Evolutionary conservation across 2,329 filamentous ascomycete genomes (phyloP).

Genomic region (Cryoendolithus antarcticus): DNA sequence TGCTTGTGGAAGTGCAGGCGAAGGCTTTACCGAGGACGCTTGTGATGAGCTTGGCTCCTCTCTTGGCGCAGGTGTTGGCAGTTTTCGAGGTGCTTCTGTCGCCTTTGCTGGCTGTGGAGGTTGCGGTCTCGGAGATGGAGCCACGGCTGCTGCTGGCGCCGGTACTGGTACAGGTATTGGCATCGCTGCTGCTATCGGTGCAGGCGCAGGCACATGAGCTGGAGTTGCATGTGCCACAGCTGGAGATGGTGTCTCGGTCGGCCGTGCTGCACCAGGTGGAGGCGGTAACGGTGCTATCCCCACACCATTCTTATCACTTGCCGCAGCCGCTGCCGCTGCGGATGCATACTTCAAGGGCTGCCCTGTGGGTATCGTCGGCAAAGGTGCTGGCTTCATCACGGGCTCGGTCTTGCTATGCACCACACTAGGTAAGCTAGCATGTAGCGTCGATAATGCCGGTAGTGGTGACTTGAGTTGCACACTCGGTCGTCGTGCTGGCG

Average conservation of each 20-base stretch:
- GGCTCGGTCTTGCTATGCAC: slow-evolving; percentile 45
- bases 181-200: slow-evolving; percentile 7
- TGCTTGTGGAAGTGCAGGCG: slow-evolving; percentile 27
- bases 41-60: slow-evolving; percentile 16
- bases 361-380: slow-evolving; percentile 72
- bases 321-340: slow-evolving; percentile 83
- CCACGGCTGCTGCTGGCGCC: slow-evolving; percentile 32
- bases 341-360: slow-evolving; percentile 95
- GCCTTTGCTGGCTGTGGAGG: slow-evolving; percentile 14
- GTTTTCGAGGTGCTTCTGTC: slow-evolving; percentile 16
- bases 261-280: slow-evolving; percentile 54
- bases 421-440: slow-evolving; percentile 54
- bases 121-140: slow-evolving; percentile 21
- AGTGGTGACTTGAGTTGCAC: slow-evolving; percentile 86
- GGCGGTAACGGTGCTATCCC: slow-evolving; percentile 90
- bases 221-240: slow-evolving; percentile 27
- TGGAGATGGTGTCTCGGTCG: slow-evolving; percentile 48
- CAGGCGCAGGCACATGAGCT: slow-evolving; percentile 28
- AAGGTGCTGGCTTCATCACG: slow-evolving; percentile 82
- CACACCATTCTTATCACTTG: slow-evolving; percentile 74
- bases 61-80: slow-evolving; percentile 20
- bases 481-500: slow-evolving; percentile 59
- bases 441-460: slow-evolving; percentile 81
- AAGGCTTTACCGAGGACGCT: slow-evolving; percentile 15
- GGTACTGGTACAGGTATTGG: slow-evolving; percentile 8